Evolutionary conservation across 106 monocot genomes (phyloP).

Genomic region (Cymbidium sinense): DNA sequence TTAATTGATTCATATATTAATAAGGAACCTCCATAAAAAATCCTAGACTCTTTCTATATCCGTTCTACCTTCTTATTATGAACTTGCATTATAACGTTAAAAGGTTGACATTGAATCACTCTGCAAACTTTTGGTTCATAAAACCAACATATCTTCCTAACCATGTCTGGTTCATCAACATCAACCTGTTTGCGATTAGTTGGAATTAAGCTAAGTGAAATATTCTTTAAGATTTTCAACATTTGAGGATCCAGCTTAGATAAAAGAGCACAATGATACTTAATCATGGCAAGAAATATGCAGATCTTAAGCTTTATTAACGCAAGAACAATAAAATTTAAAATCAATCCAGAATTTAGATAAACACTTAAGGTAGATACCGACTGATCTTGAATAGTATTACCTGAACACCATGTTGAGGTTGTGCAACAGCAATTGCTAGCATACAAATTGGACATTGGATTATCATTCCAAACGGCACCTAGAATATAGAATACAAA

Average conservation of each 20-base stretch:
- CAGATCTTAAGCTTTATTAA: background rate
- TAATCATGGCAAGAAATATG: background rate
- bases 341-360: background rate
- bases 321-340: background rate
- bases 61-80: no score
- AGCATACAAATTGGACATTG: conserved; percentile 65
- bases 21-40: no score
- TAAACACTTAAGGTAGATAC: background rate
- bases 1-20: no score
- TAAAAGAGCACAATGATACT: background rate
- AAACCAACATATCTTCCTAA: background rate
- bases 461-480: conserved; percentile 77
- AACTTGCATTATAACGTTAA: no score
- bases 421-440: conserved; percentile 87
- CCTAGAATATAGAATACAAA: conserved; percentile 28
- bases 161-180: background rate
- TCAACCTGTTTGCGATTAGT: no score
- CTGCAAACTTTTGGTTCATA: no score
- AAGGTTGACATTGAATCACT: no score
- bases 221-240: background rate
- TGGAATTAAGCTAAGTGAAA: no score
- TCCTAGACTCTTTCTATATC: no score
- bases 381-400: background rate
- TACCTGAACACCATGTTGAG: conserved; percentile 86
- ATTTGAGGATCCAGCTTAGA: background rate